Conservation (phyloP, 345 rosid genomes). For the Linum tenue region DNA sequence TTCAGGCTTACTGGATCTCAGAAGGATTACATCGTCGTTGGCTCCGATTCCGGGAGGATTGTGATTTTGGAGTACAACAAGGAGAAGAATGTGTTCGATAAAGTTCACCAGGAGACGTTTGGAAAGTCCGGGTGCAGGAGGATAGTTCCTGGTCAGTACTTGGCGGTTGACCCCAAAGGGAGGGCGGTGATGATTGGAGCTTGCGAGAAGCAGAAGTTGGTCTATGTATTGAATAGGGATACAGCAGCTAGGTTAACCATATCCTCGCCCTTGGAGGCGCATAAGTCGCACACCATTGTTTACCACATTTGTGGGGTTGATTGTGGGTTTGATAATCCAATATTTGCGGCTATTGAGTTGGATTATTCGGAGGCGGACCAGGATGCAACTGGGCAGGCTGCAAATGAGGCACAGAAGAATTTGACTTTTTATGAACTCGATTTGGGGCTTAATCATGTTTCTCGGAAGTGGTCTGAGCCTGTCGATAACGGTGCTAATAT, state of each 20-base stretch:
- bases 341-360: slow-evolving; percentile 88
- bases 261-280: slow-evolving; percentile 95
- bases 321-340: slow-evolving; percentile 91
- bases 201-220: slow-evolving; percentile 93
- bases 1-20: slow-evolving; percentile 87
- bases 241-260: slow-evolving; percentile 90
- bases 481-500: slow-evolving; percentile 96
- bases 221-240: slow-evolving; percentile 87
- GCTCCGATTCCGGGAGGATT: slow-evolving; percentile 97
- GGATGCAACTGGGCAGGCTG: slow-evolving; percentile 81
- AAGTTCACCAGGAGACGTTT: slow-evolving; percentile 87
- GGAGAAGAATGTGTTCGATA: slow-evolving; percentile 78
- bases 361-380: slow-evolving; percentile 94
- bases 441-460: slow-evolving; percentile 91
- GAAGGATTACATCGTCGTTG: slow-evolving; percentile 85
- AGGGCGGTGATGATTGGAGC: slow-evolving; percentile 93
- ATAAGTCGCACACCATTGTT: slow-evolving; percentile 82
- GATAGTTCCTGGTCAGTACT: slow-evolving; percentile 89
- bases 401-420: slow-evolving; percentile 89
- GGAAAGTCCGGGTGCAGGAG: slow-evolving; percentile 94
- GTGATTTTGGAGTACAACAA: slow-evolving; percentile 83
- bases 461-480: slow-evolving; percentile 90
- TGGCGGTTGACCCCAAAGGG: slow-evolving; percentile 92
- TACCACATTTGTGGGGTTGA: slow-evolving; percentile 86
- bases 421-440: slow-evolving; percentile 92